Conservation (phyloP, 2,329 filamentous ascomycete species). For the Aspergillus sp. region DNA sequence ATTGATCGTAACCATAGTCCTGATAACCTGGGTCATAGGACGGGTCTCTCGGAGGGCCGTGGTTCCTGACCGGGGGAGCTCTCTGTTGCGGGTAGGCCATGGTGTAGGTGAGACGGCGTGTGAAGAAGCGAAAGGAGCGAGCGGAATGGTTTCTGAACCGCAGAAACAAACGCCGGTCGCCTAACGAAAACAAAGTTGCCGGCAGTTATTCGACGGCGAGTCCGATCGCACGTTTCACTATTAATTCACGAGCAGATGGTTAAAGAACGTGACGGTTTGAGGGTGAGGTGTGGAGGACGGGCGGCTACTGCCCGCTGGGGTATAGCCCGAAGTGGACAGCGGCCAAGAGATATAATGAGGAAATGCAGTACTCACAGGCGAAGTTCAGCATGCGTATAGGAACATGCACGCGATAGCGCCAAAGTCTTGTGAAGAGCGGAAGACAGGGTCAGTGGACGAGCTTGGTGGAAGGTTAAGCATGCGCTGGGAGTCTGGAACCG, state of each 20-base stretch:
- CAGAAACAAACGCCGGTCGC: not conserved
- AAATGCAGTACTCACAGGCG: not conserved
- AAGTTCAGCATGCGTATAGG: conserved; percentile 1
- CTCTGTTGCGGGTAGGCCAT: conserved; percentile 40
- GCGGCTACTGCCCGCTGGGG: conserved; percentile 6
- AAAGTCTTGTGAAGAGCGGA: not conserved
- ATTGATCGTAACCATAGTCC: conserved; percentile 28
- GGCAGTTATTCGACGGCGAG: not conserved
- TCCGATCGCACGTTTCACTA: not conserved
- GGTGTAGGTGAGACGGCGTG: conserved; percentile 1
- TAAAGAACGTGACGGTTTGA: not conserved
- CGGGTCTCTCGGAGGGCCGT: conserved; percentile 28
- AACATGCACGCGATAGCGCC: conserved; percentile 3
- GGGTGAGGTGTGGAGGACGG: not conserved
- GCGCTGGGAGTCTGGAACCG: conserved; percentile 8
- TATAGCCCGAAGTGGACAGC: conserved; percentile 3
- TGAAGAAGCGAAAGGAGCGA: not conserved
- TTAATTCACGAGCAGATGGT: not conserved
- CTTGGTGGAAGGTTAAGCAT: conserved; percentile 11
- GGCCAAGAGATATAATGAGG: not conserved
- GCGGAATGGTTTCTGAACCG: not conserved
- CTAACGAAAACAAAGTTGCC: not conserved
- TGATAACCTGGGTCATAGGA: conserved; percentile 25
- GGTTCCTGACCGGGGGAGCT: conserved; percentile 35
- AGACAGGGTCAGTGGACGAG: conserved; percentile 14